Percentiles rank a stretch among this genome's conserved stretches.
These are phyloP conservation scores for Phaeosphaeriaceae sp. DNA, from an alignment of 2,329 filamentous ascomycete genomes.

Conservation along the genomic window DNA sequence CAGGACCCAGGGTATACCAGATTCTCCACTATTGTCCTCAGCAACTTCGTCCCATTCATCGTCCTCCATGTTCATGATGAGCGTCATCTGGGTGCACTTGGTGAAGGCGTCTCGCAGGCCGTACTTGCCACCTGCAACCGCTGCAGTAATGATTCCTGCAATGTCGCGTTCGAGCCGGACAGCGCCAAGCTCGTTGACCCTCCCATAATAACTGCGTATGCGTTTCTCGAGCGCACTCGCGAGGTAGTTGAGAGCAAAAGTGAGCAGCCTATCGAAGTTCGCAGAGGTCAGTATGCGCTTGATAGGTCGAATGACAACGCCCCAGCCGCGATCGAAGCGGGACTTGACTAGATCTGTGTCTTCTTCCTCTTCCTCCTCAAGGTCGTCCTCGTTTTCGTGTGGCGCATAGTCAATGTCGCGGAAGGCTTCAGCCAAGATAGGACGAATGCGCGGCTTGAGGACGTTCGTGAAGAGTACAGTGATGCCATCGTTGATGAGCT, in stretches of 20 bases:
- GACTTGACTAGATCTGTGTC: slow-evolving; percentile 71
- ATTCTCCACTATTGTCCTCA: slow-evolving; percentile 55
- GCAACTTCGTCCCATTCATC: slow-evolving; percentile 88
- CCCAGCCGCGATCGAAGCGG: slow-evolving; percentile 86
- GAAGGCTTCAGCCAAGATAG: slow-evolving; percentile 86
- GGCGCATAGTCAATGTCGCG: slow-evolving; percentile 85
- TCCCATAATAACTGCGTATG: slow-evolving; percentile 79
- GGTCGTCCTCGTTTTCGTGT: slow-evolving; percentile 59
- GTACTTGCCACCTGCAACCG: slow-evolving; percentile 75
- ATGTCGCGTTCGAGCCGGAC: slow-evolving; percentile 86
- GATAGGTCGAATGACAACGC: slow-evolving; percentile 82
- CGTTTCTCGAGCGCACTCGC: slow-evolving; percentile 84
- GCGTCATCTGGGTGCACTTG: slow-evolving; percentile 78
- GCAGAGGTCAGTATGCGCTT: slow-evolving; percentile 80
- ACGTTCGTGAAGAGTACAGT: slow-evolving; percentile 88
- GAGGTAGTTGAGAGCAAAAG: slow-evolving; percentile 76
- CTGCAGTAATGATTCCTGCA: slow-evolving; percentile 70
- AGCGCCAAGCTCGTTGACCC: slow-evolving; percentile 81
- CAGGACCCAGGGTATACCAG: slow-evolving; percentile 74
- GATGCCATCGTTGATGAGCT: slow-evolving; percentile 84
- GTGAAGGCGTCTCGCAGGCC: slow-evolving; percentile 78
- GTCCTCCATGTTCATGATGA: slow-evolving; percentile 93
- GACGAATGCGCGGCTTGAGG: slow-evolving; percentile 81
- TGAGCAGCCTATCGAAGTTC: slow-evolving; percentile 78
- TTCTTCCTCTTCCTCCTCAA: slow-evolving; percentile 56